These are phyloP conservation scores for Phoenix roebelenii DNA, from an alignment of 176 grass and related monocot species.

Conservation along the genomic window DNA sequence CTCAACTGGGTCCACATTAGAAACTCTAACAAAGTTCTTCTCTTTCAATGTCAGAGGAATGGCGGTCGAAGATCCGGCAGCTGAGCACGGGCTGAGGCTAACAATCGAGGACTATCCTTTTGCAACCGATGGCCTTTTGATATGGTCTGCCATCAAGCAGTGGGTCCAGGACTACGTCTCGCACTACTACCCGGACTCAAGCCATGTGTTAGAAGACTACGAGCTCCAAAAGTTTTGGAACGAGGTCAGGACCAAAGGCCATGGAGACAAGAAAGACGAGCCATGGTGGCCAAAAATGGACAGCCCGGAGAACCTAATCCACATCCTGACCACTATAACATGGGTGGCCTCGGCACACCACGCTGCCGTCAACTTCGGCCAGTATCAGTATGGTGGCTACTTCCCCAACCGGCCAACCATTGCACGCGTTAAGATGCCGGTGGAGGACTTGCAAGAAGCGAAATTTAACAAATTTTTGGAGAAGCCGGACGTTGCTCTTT, in stretches of 20 bases:
- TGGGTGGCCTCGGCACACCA: slow-evolving; percentile 90
- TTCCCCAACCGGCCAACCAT: slow-evolving; percentile 71
- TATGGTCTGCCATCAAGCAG: background rate
- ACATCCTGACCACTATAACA: slow-evolving; percentile 60
- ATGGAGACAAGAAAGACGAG: slow-evolving; percentile 65
- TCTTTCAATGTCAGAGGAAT: background rate
- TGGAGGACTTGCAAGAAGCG: slow-evolving; percentile 24
- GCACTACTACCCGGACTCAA: background rate
- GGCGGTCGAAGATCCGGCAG: background rate
- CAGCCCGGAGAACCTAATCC: slow-evolving; percentile 27
- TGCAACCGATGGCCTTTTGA: background rate
- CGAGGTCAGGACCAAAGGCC: slow-evolving; percentile 50
- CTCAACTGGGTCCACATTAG: too few species aligned
- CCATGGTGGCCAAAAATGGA: slow-evolving; percentile 58
- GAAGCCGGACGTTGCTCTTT: slow-evolving; percentile 45
- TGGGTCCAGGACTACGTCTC: background rate
- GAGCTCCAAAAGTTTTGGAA: slow-evolving; percentile 73
- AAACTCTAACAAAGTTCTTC: too few species aligned
- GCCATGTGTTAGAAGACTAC: slow-evolving; percentile 24
- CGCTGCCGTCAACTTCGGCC: slow-evolving; percentile 82
- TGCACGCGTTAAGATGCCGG: slow-evolving; percentile 60
- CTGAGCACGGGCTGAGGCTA: background rate
- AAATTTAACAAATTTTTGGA: slow-evolving; percentile 25
- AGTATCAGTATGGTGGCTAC: slow-evolving; percentile 64
- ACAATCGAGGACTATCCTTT: background rate